Conservation (phyloP, 805 yeast genomes). For the Candida taoyuanica region DNA sequence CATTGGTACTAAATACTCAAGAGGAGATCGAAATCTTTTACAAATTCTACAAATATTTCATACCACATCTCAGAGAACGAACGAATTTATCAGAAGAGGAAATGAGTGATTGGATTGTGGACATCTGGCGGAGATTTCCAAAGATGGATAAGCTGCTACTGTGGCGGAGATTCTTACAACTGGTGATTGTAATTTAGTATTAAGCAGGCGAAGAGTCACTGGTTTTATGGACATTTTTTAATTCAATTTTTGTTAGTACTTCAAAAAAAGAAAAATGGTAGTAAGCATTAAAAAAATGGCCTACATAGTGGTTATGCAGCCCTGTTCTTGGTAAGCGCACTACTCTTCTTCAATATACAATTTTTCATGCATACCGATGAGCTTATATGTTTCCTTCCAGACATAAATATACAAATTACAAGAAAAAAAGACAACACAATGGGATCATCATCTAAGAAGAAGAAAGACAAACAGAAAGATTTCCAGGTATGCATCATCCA, state of each 20-base stretch:
- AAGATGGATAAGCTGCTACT: not conserved
- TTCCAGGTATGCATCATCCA: constrained; percentile 18
- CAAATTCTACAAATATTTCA: not conserved
- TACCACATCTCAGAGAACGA: not conserved
- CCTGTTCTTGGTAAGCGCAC: not conserved
- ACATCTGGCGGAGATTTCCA: not conserved
- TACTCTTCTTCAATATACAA: not conserved
- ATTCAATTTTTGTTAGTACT: too few species aligned
- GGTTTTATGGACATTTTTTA: not conserved
- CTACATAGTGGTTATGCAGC: constrained; percentile 2
- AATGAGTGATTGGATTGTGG: not conserved
- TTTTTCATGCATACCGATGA: constrained; percentile 2
- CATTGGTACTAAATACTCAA: too few species aligned
- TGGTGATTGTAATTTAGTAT: not conserved
- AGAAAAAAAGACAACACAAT: constrained; percentile 1
- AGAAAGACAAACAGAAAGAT: constrained; percentile 32
- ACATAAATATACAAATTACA: not conserved
- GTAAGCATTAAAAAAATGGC: not conserved
- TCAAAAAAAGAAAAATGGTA: too few species aligned
- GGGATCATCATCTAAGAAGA: constrained; percentile 35
- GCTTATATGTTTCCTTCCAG: not conserved
- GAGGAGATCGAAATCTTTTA: not conserved
- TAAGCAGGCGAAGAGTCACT: not conserved
- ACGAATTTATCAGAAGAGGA: not conserved
- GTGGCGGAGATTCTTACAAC: too few species aligned